Conservation (phyloP, 306 rosid genomes). For the Acacia confusa region DNA sequence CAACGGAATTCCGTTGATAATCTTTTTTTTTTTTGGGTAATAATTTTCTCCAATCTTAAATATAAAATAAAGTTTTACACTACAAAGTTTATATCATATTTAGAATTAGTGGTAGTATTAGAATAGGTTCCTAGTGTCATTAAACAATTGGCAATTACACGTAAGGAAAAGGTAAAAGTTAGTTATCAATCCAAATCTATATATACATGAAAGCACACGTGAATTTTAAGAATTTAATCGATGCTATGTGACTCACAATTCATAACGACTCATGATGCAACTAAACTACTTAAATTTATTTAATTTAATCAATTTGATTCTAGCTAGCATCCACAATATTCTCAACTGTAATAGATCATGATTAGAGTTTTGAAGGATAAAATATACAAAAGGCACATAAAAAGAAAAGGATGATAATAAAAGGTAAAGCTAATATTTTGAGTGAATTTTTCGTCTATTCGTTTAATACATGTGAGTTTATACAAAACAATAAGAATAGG, state of each 20-base stretch:
- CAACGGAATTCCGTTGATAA: too few relatives aligned
- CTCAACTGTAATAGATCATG: neutral
- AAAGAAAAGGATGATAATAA: too few relatives aligned
- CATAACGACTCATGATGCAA: neutral
- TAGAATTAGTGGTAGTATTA: too few relatives aligned
- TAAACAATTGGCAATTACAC: neutral
- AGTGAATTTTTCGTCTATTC: neutral
- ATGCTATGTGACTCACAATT: neutral
- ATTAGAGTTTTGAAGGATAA: neutral
- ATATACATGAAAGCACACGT: neutral
- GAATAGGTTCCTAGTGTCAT: neutral
- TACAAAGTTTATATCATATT: too few relatives aligned
- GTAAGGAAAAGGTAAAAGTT: neutral
- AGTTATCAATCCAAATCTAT: neutral
- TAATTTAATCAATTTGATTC: neutral
- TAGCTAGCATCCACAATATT: neutral
- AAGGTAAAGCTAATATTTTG: too few relatives aligned
- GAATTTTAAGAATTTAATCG: neutral
- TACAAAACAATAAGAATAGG: neutral
- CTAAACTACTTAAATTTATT: neutral
- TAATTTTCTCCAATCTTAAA: too few relatives aligned
- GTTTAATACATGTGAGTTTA: neutral
- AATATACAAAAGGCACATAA: neutral
- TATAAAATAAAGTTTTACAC: too few relatives aligned
- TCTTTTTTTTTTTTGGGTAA: too few relatives aligned